These are phyloP conservation scores for Thalassiosira oceanica DNA, from an alignment of 352 stramenopile species.

Conservation along the genomic window DNA sequence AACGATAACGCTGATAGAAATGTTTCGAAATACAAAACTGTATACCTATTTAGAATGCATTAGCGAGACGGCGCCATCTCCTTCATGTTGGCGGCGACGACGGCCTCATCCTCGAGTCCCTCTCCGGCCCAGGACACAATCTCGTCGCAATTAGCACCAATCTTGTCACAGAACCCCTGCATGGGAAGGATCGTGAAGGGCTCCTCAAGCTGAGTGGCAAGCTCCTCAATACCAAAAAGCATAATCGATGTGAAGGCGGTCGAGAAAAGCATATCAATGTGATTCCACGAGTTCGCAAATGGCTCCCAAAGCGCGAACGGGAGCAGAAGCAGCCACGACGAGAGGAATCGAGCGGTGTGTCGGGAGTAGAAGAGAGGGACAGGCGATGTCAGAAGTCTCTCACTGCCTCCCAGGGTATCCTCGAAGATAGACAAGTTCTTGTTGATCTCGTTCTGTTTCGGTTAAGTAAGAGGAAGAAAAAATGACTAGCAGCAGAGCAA, in stretches of 20 bases:
- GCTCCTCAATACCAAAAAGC: slow-evolving; percentile 63
- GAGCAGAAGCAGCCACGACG: slow-evolving; percentile 46
- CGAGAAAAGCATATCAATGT: slow-evolving; percentile 46
- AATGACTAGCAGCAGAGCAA: too few relatives aligned
- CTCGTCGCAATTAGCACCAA: slow-evolving; percentile 47
- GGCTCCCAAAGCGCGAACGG: slow-evolving; percentile 47
- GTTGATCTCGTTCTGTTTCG: slow-evolving; percentile 17
- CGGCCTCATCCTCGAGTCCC: slow-evolving; percentile 20
- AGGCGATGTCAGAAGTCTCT: slow-evolving; percentile 57
- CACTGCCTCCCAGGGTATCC: slow-evolving; percentile 54
- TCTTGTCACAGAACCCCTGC: slow-evolving; percentile 62
- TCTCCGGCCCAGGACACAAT: slow-evolving; percentile 51
- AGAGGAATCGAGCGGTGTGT: slow-evolving; percentile 57
- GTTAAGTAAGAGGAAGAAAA: too few relatives aligned
- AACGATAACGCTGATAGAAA: too few relatives aligned
- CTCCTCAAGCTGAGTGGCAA: slow-evolving; percentile 60
- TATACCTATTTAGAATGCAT: background rate
- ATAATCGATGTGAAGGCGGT: slow-evolving; percentile 31
- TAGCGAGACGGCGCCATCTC: slow-evolving; percentile 12
- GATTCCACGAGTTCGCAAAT: slow-evolving; percentile 52
- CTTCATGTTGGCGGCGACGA: slow-evolving; percentile 1
- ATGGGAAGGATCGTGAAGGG: slow-evolving; percentile 73
- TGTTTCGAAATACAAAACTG: too few relatives aligned
- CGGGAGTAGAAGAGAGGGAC: slow-evolving; percentile 52
- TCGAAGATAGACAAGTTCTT: slow-evolving; percentile 48